Conservation (phyloP, 371 early-diverging fungal species). For the Actinomortierella ambigua region DNA sequence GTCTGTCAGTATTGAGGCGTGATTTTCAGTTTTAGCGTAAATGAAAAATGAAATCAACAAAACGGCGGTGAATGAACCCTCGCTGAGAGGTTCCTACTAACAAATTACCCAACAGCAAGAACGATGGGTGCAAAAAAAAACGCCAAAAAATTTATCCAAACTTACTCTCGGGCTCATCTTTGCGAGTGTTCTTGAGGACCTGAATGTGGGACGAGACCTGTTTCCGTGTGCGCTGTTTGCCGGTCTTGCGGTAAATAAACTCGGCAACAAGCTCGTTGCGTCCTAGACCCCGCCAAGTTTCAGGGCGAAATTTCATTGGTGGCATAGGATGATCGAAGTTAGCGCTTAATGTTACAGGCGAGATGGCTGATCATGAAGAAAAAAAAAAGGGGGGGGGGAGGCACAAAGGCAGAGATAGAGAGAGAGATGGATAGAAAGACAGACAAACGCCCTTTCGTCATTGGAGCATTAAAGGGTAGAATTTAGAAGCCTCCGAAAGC, state of each 20-base stretch:
- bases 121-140: no score
- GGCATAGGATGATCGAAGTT: not conserved
- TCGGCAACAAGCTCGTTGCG: constrained; percentile 80
- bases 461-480: no score
- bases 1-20: not conserved
- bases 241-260: constrained; percentile 70
- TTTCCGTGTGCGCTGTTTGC: constrained; percentile 69
- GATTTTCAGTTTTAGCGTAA: no score
- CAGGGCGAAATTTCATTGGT: not conserved
- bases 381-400: not conserved
- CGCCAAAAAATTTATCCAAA: not conserved
- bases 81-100: not conserved
- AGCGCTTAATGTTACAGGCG: not conserved
- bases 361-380: not conserved
- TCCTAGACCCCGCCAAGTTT: constrained; percentile 11
- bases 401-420: no score
- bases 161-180: constrained; percentile 56
- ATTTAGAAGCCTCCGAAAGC: no score
- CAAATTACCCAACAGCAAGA: no score
- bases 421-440: no score
- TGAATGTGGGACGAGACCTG: constrained; percentile 84
- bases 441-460: no score
- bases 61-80: not conserved
- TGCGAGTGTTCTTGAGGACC: constrained; percentile 75
- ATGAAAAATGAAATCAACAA: not conserved